Evolutionary conservation across 495 filamentous ascomycete species (phyloP).

Genomic region (Penicillium simplicissimum): DNA sequence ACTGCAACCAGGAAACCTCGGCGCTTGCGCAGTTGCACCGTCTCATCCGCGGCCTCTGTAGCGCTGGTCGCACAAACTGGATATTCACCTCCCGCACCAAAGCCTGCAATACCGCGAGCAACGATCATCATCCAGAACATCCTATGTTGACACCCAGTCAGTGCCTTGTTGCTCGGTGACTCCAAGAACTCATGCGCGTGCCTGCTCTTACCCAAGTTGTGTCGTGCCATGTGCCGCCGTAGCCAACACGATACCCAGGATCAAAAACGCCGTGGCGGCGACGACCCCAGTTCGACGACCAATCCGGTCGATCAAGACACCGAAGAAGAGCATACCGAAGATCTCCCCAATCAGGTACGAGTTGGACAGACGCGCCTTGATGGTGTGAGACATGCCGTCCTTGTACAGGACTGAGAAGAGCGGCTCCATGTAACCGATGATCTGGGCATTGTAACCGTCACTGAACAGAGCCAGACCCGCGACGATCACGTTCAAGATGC

Average conservation of each 20-base stretch:
- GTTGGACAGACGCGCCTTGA: conserved; percentile 36
- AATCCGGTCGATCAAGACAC: conserved; percentile 32
- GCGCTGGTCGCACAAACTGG: conserved; percentile 47
- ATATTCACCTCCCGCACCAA: conserved; percentile 53
- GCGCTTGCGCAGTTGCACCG: conserved; percentile 22
- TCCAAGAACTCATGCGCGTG: too few relatives aligned
- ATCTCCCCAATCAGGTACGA: conserved; percentile 39
- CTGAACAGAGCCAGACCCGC: conserved; percentile 41
- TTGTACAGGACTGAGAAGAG: conserved; percentile 40
- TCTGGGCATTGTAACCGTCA: conserved; percentile 48
- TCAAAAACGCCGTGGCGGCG: conserved; percentile 28
- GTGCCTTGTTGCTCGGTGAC: background rate
- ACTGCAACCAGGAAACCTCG: conserved; percentile 36
- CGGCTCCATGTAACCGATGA: conserved; percentile 46
- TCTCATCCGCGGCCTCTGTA: conserved; percentile 50
- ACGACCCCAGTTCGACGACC: conserved; percentile 34
- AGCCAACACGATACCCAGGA: conserved; percentile 31
- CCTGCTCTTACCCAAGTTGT: conserved; percentile 24
- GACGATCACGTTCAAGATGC: conserved; percentile 37
- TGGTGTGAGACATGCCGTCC: conserved; percentile 33
- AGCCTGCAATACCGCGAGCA: conserved; percentile 53
- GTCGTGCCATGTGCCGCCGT: conserved; percentile 34
- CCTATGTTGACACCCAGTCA: conserved; percentile 4
- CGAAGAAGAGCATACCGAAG: conserved; percentile 41
- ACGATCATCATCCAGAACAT: conserved; percentile 60